Evolutionary conservation across 192 early-diverging fungal genomes (phyloP).

Genomic region (Coemansia sp.): DNA sequence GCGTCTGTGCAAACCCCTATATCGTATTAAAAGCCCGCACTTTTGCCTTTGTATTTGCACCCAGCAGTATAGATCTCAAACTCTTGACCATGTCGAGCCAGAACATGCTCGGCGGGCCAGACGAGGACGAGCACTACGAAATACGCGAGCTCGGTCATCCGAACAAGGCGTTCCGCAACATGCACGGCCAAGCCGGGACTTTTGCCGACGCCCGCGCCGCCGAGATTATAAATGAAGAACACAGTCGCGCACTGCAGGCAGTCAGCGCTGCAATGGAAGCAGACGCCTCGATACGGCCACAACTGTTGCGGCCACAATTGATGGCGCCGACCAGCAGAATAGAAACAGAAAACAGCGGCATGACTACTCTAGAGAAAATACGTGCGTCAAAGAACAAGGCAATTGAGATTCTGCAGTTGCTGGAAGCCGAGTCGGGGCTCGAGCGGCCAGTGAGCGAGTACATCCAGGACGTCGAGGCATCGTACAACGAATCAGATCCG

Average conservation of each 20-base stretch:
- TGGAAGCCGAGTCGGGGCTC: slow-evolving; percentile 29
- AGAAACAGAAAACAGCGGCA: neutral
- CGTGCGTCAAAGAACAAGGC: slow-evolving; percentile 43
- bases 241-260: slow-evolving; percentile 1
- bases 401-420: slow-evolving; percentile 28
- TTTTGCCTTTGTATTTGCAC: neutral
- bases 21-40: neutral
- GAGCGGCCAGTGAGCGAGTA: slow-evolving; percentile 27
- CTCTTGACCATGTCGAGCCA: slow-evolving; percentile 29
- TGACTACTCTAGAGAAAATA: slow-evolving; percentile 26
- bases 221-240: neutral
- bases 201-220: neutral
- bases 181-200: neutral
- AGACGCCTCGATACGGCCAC: neutral
- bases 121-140: slow-evolving; percentile 55
- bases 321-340: neutral
- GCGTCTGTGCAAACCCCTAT: neutral
- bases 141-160: slow-evolving; percentile 44
- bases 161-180: slow-evolving; percentile 40
- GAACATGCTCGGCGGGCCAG: slow-evolving; percentile 23
- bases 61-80: neutral
- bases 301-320: neutral
- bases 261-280: slow-evolving; percentile 1
- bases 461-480: slow-evolving; percentile 35
- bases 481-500: slow-evolving; percentile 34